A percentile compares a stretch with the other conserved stretches of the same genome.
These are phyloP conservation scores for Thalassiosira exigua DNA, from an alignment of 352 stramenopile genomes.

Conservation along the genomic window DNA sequence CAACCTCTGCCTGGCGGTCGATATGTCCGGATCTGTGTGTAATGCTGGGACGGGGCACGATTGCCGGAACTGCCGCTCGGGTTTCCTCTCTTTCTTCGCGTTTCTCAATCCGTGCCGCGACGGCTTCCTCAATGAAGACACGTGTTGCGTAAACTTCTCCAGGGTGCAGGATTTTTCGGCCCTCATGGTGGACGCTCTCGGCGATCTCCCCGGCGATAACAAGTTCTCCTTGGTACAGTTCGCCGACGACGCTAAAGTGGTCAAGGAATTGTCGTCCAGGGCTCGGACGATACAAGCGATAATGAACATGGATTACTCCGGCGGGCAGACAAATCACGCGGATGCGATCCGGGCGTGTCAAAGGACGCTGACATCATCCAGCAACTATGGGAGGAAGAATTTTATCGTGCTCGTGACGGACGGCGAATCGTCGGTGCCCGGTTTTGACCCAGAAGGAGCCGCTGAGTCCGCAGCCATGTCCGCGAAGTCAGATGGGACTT, in stretches of 20 bases:
- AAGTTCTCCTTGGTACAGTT: slow-evolving; percentile 51
- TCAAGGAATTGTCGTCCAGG: slow-evolving; percentile 6
- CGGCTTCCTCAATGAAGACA: slow-evolving; percentile 7
- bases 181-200: slow-evolving; percentile 33
- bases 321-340: slow-evolving; percentile 40
- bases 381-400: slow-evolving; percentile 21
- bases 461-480: slow-evolving; percentile 21
- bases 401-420: slow-evolving; percentile 59
- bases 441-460: slow-evolving; percentile 13
- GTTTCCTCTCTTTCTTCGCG: neutral
- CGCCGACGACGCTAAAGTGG: neutral
- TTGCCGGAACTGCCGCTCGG: neutral
- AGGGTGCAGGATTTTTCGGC: slow-evolving; percentile 46
- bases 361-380: slow-evolving; percentile 7
- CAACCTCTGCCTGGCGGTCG: slow-evolving; percentile 48
- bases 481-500: slow-evolving; percentile 30
- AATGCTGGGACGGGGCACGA: slow-evolving; percentile 1
- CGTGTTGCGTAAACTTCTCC: slow-evolving; percentile 48
- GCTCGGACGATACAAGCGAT: neutral
- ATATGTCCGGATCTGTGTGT: slow-evolving; percentile 53
- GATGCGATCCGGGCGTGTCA: slow-evolving; percentile 46
- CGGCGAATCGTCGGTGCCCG: slow-evolving; percentile 18
- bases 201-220: slow-evolving; percentile 27
- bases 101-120: slow-evolving; percentile 23
- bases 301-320: slow-evolving; percentile 25